A percentile compares a stretch with the other conserved stretches of the same genome.
These are phyloP conservation scores for Penicillium egyptiacum DNA, from an alignment of 495 filamentous ascomycete genomes.

Conservation along the genomic window DNA sequence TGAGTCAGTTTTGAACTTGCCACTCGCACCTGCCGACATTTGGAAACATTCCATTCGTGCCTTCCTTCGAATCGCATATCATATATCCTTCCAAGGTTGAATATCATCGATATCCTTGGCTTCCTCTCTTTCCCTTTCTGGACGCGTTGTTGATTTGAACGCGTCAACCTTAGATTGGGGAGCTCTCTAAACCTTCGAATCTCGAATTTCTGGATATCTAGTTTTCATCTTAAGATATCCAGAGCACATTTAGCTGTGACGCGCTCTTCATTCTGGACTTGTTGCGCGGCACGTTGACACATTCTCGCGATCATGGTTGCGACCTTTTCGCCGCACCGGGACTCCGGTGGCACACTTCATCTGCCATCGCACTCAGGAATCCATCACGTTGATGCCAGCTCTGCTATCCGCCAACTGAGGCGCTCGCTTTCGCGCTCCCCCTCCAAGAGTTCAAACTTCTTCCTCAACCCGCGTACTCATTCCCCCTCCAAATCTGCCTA, in stretches of 20 bases:
- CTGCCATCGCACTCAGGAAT: constrained; percentile 79
- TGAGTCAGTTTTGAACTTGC: constrained; percentile 8
- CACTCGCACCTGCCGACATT: constrained; percentile 4
- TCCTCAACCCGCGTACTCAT: constrained; percentile 56
- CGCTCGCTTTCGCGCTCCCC: constrained; percentile 85
- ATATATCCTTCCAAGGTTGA: no score
- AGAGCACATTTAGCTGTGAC: constrained; percentile 1
- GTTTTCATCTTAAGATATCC: not conserved
- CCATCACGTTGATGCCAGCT: constrained; percentile 73
- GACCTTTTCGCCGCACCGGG: constrained; percentile 55
- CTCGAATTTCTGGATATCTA: not conserved
- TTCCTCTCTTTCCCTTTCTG: not conserved
- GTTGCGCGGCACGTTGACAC: constrained; percentile 22
- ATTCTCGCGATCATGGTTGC: constrained; percentile 48
- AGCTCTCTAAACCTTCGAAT: not conserved
- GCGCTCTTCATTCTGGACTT: constrained; percentile 23
- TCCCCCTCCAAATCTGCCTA: constrained; percentile 52
- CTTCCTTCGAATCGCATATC: not conserved
- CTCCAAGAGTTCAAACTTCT: constrained; percentile 71
- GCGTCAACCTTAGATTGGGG: not conserved
- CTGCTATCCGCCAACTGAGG: constrained; percentile 72
- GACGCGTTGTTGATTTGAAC: constrained; percentile 8
- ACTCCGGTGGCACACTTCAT: constrained; percentile 76
- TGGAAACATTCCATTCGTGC: constrained; percentile 11
- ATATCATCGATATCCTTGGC: not conserved